Conservation (phyloP, 208 protist genomes). For the Balamuthia mandrillaris region DNA sequence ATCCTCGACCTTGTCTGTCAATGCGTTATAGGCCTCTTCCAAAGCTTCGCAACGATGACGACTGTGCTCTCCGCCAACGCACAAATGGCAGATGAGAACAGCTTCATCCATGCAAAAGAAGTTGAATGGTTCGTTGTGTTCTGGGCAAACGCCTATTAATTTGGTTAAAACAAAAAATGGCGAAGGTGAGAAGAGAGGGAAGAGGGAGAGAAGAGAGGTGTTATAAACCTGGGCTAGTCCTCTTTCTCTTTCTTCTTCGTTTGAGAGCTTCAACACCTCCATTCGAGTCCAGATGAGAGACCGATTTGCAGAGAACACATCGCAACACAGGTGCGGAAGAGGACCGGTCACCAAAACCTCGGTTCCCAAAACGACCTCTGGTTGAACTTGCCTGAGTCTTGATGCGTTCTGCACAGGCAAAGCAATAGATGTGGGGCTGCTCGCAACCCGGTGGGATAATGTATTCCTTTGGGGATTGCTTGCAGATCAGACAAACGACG, state of each 20-base stretch:
- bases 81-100: neutral
- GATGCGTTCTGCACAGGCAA: neutral
- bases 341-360: neutral
- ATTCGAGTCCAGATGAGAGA: neutral
- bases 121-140: neutral
- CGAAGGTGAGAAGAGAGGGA: neutral
- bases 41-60: neutral
- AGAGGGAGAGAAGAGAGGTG: neutral
- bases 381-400: neutral
- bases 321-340: neutral
- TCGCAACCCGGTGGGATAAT: neutral
- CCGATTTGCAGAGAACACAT: neutral
- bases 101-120: constrained; percentile 7
- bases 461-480: neutral
- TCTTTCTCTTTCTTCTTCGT: neutral
- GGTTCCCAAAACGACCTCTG: neutral
- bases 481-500: constrained; percentile 7
- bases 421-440: constrained; percentile 19
- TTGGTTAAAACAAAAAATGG: neutral
- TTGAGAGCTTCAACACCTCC: neutral
- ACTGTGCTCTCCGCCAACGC: neutral
- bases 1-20: neutral
- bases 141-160: neutral
- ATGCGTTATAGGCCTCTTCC: neutral
- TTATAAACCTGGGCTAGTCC: neutral